These are phyloP conservation scores for Paramecium octaurelia DNA, from an alignment of 73 alveolate species.

Conservation along the genomic window DNA sequence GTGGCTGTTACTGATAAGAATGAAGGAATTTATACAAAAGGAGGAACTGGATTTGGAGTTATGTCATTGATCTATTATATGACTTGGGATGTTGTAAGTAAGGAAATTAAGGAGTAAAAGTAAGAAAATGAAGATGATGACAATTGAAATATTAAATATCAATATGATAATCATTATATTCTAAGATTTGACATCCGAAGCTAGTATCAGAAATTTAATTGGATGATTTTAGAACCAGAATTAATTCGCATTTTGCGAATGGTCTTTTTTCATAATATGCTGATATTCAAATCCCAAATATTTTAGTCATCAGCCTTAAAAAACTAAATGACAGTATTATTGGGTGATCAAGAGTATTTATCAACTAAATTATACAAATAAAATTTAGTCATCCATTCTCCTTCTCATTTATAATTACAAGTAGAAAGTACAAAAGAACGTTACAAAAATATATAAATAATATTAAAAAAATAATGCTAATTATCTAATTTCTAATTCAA, in stretches of 20 bases:
- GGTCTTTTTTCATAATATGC: neutral
- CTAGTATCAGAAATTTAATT: neutral
- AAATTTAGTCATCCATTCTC: no score
- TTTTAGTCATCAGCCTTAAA: no score
- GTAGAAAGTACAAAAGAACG: no score
- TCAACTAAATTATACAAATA: no score
- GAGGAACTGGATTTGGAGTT: slow-evolving; percentile 21
- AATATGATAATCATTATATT: neutral
- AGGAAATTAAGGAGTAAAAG: neutral
- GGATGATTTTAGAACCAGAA: neutral
- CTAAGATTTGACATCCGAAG: neutral
- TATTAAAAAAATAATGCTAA: no score
- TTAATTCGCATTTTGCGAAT: neutral
- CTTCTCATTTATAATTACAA: no score
- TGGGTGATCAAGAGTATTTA: no score
- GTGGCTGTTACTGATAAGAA: neutral
- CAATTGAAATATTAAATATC: neutral
- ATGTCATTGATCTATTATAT: neutral
- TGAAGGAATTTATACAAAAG: neutral
- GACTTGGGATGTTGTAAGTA: neutral
- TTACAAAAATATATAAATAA: no score
- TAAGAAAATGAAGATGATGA: neutral
- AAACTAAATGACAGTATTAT: no score
- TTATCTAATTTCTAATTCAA: no score
- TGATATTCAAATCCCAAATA: no score